Base-by-base conservation (phyloP, 257 asterid species). In the Verbascum thapsus region DNA sequence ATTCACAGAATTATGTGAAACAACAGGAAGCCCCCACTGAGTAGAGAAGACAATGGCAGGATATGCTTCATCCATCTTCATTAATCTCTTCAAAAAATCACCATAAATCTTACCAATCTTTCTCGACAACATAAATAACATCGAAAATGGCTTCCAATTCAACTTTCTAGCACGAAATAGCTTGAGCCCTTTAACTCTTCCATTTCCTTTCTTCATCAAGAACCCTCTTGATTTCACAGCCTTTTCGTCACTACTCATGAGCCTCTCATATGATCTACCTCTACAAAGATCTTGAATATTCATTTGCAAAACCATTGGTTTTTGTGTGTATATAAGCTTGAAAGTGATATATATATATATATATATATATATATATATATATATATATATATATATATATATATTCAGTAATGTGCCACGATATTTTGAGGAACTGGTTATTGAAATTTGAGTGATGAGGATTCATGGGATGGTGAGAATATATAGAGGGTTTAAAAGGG, bases 131-230 rank as follows among this genome's bases (percentile, higher is more conserved):
- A 72, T n/a, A 26, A 72, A 63, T 34, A 70, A 59, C 30, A 83
- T 48, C 11, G 81, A 77, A 59, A 80, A 80, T 12, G 88, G 83
- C 88, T 82, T 85, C 96, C 96, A 88, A n/a, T 80, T 81, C 80
- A 85, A 32, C 79, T 74, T 85, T 40, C 70, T 80, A 0, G 76
- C 63, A 7, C 89, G 66, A 30, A 78, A 70, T 13, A 86, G 39
- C 72, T 76, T 80, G 7, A 82, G 35, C 19, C 95, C 92, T 62
- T 77, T 88, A 5, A 64, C 62, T 59, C 83, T 76, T 45, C 91
- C 84, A 6, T 72, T 76, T 41, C 58, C 12, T 66, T 69, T 82
- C 84, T 63, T 79, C 56, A 67, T 39, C 85, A 76, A 53, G 10
- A 70, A 48, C 67, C 76, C 51, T 43, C 78, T 69, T 4, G 80